Evolutionary conservation across 1,139 yeast species (phyloP), one percentile per base, ranked within the genome.

Genomic region (Blastobotrys aristatus): DNA sequence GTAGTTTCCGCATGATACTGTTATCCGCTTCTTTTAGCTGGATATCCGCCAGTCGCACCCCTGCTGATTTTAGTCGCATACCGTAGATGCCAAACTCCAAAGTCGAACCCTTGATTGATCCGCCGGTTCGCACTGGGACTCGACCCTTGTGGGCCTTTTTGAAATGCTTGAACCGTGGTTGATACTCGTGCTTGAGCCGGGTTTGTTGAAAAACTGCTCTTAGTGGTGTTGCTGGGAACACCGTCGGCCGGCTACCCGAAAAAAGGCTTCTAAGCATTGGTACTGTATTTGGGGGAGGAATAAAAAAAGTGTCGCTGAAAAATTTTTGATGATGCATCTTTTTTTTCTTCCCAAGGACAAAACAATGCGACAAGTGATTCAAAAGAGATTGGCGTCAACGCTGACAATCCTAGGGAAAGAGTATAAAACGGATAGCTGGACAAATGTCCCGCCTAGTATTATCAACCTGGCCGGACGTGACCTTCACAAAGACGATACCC

Each of bases 91-190:
- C 99, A 60, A 82, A 84, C 53, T 79, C 81, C 29, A 92, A 65
- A 3, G 84, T 75, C 49, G 92, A 84, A 20, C 98, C 99, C 64
- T 86, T 89, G 50, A 78, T 74, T 2, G 97, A 89, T 3, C 97
- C 97, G 50, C 99, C 99, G 14, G 84, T 86, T 66, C 96, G 84
- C 18, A 90, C 96, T 2, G 95, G 79, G 6, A 94, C 96, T 59
- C 97, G 77, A 38, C 99, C 99, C 66, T 92, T 94, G 68, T 88
- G 90, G 40, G 90, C 88, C 69, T 92, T 92, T 59, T 41, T 44
- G 48, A 82, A 74, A 49, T 74, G 70, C 59, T 79, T 81, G 69
- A 77, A 82, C 62, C 95, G 75, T 46, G 96, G 96, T 48, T 54
- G 63, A 63, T 84, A 84, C 64, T 88, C 96, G 66, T 89, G 96